Conservation (phyloP, 1,139 yeast species). For the Pichia sp. region DNA sequence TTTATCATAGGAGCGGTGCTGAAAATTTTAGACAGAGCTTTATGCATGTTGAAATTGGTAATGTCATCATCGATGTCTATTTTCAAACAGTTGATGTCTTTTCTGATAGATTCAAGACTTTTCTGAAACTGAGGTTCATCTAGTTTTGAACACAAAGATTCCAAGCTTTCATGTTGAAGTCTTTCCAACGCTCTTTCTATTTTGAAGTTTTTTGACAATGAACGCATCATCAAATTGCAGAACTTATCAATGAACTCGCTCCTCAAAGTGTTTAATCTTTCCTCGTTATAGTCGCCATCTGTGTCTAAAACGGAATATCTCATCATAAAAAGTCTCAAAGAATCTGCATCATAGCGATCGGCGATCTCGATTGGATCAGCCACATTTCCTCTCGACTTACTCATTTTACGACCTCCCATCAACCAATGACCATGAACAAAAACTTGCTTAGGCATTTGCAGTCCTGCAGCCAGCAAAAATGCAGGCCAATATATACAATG, state of each 20-base stretch:
- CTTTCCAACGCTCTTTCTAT: slow-evolving; percentile 42
- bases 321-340: slow-evolving; percentile 69
- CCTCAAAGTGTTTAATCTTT: slow-evolving; percentile 51
- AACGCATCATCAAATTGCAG: slow-evolving; percentile 72
- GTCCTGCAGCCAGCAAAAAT: slow-evolving; percentile 75
- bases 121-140: slow-evolving; percentile 17
- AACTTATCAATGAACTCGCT: slow-evolving; percentile 71
- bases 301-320: slow-evolving; percentile 70
- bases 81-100: slow-evolving; percentile 31
- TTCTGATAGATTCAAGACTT: slow-evolving; percentile 23
- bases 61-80: slow-evolving; percentile 40
- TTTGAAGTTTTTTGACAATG: slow-evolving; percentile 67
- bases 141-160: slow-evolving; percentile 17
- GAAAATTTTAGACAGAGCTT: slow-evolving; percentile 65
- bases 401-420: slow-evolving; percentile 85
- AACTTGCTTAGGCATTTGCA: slow-evolving; percentile 66
- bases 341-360: slow-evolving; percentile 56
- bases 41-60: slow-evolving; percentile 48
- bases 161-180: slow-evolving; percentile 15
- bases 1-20: slow-evolving; percentile 58
- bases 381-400: slow-evolving; percentile 91
- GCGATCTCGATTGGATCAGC: slow-evolving; percentile 77
- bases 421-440: slow-evolving; percentile 96
- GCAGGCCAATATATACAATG: slow-evolving; percentile 97
- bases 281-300: slow-evolving; percentile 76